Evolutionary conservation across 2,329 filamentous ascomycete genomes (phyloP).

Genomic region (Diaporthe caulivora): DNA sequence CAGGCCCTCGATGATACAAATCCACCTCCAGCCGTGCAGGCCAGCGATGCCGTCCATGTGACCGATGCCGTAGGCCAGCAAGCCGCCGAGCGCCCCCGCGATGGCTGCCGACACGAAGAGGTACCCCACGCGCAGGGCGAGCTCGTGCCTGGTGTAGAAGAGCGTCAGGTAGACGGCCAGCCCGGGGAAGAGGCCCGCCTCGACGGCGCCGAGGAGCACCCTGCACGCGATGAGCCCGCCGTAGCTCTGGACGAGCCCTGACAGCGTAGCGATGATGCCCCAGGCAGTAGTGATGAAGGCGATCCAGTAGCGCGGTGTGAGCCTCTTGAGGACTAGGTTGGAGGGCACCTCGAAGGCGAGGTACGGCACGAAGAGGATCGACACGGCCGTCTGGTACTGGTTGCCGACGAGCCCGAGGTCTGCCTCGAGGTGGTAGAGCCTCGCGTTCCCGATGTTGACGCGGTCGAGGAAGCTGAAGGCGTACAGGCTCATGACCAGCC

Average conservation of each 20-base stretch:
- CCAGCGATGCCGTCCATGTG: constrained; percentile 77
- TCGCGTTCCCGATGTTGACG: constrained; percentile 81
- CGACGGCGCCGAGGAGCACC: constrained; percentile 75
- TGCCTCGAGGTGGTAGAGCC: constrained; percentile 72
- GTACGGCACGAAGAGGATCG: constrained; percentile 77
- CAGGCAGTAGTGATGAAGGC: constrained; percentile 74
- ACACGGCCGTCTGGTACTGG: constrained; percentile 78
- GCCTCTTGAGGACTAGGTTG: constrained; percentile 73
- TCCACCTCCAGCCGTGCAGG: constrained; percentile 78
- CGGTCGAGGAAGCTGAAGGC: constrained; percentile 81
- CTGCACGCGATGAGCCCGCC: constrained; percentile 76
- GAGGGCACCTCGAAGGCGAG: constrained; percentile 73
- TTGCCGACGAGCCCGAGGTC: constrained; percentile 71
- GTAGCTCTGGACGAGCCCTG: constrained; percentile 76
- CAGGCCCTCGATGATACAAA: constrained; percentile 70
- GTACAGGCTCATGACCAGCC: constrained; percentile 77
- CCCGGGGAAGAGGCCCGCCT: constrained; percentile 79
- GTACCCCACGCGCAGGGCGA: constrained; percentile 79
- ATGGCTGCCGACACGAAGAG: constrained; percentile 79
- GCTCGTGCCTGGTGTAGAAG: constrained; percentile 81
- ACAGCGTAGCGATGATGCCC: constrained; percentile 78
- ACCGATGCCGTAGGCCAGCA: constrained; percentile 80
- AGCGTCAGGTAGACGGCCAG: constrained; percentile 78
- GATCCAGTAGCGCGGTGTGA: constrained; percentile 73
- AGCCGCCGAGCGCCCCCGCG: constrained; percentile 78